These are phyloP conservation scores for Hypoxylon intermedium DNA, from an alignment of 495 filamentous ascomycete genomes.

Conservation along the genomic window DNA sequence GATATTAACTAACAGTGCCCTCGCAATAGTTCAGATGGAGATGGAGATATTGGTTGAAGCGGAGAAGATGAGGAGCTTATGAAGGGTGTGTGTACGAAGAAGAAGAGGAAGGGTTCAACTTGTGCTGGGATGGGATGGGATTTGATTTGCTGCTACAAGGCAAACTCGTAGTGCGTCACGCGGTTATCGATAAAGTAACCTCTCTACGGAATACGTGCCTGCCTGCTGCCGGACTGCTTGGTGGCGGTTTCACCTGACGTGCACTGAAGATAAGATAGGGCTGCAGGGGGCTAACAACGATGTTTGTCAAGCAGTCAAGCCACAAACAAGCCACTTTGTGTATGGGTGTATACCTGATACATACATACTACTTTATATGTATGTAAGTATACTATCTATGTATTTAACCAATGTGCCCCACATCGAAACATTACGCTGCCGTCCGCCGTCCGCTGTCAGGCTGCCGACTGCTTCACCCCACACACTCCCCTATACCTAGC, in stretches of 20 bases:
- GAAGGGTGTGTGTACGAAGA: neutral
- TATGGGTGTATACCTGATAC: too few species aligned
- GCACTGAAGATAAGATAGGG: neutral
- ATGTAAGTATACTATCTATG: neutral
- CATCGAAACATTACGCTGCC: constrained; percentile 13
- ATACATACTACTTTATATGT: too few species aligned
- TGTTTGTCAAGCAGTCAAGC: constrained; percentile 7
- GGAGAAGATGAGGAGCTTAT: neutral
- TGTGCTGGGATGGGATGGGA: too few species aligned
- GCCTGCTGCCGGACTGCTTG: constrained; percentile 8
- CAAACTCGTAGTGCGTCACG: constrained; percentile 44
- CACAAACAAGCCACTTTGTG: too few species aligned
- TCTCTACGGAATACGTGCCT: too few species aligned
- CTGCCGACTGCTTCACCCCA: constrained; percentile 32
- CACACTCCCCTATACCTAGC: too few species aligned
- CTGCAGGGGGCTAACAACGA: neutral
- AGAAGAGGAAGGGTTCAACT: too few species aligned
- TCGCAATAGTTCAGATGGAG: neutral
- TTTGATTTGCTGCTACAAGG: constrained; percentile 34
- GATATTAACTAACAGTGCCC: neutral
- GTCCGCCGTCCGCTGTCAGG: constrained; percentile 9
- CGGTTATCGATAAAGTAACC: constrained; percentile 37
- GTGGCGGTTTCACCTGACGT: constrained; percentile 20
- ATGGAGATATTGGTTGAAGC: neutral
- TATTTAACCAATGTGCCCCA: constrained; percentile 6